Evolutionary conservation across 129 eudicot species (phyloP).

Genomic region (Flaveria bidentis): DNA sequence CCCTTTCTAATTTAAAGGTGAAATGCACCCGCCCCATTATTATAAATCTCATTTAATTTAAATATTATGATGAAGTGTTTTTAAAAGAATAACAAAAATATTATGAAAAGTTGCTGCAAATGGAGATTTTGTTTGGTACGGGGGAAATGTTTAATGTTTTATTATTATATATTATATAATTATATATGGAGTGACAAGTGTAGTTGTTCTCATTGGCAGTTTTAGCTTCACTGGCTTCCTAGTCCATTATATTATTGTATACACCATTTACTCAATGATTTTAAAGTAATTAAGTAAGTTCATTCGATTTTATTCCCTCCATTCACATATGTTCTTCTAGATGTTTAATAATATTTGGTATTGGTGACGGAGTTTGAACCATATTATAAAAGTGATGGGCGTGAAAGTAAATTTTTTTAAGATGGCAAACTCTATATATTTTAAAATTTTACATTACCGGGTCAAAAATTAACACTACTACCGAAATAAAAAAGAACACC

Average conservation of each 20-base stretch:
- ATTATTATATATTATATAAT: too few species aligned
- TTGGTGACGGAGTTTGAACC: too few species aligned
- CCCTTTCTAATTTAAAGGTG: constrained; percentile 19
- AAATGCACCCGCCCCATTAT: constrained; percentile 27
- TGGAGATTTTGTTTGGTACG: constrained; percentile 29
- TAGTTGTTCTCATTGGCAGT: constrained; percentile 2
- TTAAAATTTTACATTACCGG: too few species aligned
- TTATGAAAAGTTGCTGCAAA: constrained; percentile 13
- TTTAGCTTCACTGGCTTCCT: constrained; percentile 2
- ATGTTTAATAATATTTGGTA: too few species aligned
- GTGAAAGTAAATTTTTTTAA: too few species aligned
- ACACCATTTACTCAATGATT: background rate
- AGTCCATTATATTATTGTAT: background rate
- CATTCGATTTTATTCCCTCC: background rate
- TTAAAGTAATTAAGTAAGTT: background rate
- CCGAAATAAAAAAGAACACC: too few species aligned
- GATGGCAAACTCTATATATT: too few species aligned
- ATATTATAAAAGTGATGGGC: too few species aligned
- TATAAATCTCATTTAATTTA: background rate
- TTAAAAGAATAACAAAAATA: background rate
- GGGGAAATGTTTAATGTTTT: constrained; percentile 15
- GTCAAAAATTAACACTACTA: too few species aligned
- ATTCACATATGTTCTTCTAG: background rate
- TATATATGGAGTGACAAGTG: constrained; percentile 2
- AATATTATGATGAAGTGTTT: background rate